Evolutionary conservation across 805 yeast genomes (phyloP).

Genomic region (Lipomyces anomalus): DNA sequence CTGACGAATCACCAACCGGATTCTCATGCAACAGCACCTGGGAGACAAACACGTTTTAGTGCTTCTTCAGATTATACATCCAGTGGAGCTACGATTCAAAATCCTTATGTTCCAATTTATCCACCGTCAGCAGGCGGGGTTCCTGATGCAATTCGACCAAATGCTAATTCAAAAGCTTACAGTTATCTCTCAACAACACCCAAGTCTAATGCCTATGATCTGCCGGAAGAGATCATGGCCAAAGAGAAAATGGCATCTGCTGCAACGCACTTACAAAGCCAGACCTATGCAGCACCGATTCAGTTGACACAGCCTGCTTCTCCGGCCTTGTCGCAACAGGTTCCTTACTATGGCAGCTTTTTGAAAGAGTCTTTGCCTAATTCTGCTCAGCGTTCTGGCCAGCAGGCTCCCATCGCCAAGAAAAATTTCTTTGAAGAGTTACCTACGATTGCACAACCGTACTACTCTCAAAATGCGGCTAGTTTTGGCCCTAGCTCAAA

Average conservation of each 20-base stretch:
- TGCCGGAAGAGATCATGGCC: conserved; percentile 53
- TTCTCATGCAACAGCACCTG: too few species aligned
- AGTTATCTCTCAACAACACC: neutral
- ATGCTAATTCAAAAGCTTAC: too few species aligned
- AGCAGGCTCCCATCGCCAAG: neutral
- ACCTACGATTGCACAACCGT: neutral
- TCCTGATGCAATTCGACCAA: too few species aligned
- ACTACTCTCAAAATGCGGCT: neutral
- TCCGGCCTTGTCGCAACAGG: neutral
- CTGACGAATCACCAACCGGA: too few species aligned
- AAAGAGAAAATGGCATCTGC: conserved; percentile 30
- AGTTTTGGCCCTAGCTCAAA: neutral
- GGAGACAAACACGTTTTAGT: too few species aligned
- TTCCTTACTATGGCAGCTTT: neutral
- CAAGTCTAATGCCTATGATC: conserved; percentile 55
- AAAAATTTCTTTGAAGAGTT: neutral
- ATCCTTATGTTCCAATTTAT: too few species aligned
- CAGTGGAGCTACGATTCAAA: too few species aligned
- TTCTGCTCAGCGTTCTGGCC: conserved; percentile 3
- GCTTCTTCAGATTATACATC: too few species aligned
- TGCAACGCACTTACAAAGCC: too few species aligned
- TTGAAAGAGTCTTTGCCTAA: too few species aligned
- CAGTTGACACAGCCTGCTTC: conserved; percentile 2
- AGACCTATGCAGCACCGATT: conserved; percentile 2
- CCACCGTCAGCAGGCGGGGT: too few species aligned